These are phyloP conservation scores for Ruellia speciosa DNA, from an alignment of 305 asterid species.

Conservation along the genomic window DNA sequence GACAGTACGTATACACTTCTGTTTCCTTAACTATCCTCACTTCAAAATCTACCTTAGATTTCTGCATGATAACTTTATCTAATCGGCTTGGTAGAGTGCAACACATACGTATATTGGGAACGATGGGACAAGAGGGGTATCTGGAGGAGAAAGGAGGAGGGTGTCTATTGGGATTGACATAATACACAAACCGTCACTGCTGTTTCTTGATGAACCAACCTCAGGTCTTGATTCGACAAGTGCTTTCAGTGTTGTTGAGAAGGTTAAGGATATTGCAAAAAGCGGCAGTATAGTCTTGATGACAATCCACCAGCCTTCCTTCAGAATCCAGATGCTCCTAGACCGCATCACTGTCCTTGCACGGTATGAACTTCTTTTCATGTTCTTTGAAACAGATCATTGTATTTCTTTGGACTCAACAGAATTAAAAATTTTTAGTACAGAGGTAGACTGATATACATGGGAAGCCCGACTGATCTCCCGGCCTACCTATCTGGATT, in stretches of 20 bases:
- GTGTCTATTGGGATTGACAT: constrained; percentile 84
- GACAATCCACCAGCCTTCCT: constrained; percentile 91
- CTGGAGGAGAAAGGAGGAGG: constrained; percentile 79
- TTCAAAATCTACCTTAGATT: no score
- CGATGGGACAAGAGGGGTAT: constrained; percentile 74
- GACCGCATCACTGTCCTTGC: constrained; percentile 73
- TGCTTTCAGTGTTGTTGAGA: constrained; percentile 76
- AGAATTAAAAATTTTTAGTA: neutral
- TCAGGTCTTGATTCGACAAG: constrained; percentile 89
- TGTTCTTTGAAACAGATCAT: neutral
- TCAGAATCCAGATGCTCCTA: constrained; percentile 68
- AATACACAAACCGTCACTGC: constrained; percentile 76
- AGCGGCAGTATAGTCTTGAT: constrained; percentile 77
- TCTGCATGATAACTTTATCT: neutral
- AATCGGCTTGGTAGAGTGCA: constrained; percentile 36
- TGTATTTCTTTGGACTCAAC: no score
- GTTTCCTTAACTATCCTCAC: neutral
- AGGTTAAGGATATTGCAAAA: constrained; percentile 72
- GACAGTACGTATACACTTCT: constrained; percentile 34
- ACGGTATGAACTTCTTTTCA: constrained; percentile 32
- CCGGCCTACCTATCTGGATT: constrained; percentile 55
- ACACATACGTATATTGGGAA: constrained; percentile 76
- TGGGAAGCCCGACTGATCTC: constrained; percentile 55
- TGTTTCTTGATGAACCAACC: constrained; percentile 86
- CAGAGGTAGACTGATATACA: constrained; percentile 73